A percentile compares a stretch with the other conserved stretches of the same genome.
Conservation (phyloP, 2,329 filamentous ascomycete genomes). For the Fusarium tanahbumbuense region DNA sequence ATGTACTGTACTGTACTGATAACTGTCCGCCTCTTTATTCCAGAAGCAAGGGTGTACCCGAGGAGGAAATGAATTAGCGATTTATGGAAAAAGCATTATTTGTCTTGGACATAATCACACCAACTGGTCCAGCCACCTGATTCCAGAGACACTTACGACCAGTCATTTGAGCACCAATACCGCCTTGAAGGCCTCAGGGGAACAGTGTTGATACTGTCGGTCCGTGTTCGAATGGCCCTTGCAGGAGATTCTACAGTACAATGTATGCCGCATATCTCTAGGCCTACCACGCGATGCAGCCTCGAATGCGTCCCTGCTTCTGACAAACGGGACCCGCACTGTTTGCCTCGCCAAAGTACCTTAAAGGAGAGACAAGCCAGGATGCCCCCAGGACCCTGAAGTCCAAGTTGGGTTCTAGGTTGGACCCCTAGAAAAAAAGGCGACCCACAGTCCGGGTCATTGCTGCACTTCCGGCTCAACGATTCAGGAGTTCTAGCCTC, state of each 20-base stretch:
- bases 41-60: not conserved
- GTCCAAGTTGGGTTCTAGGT: constrained; percentile 3
- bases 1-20: constrained; percentile 17
- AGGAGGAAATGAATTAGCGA: not conserved
- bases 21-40: constrained; percentile 16
- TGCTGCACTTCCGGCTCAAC: constrained; percentile 4
- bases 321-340: constrained; percentile 32
- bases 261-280: constrained; percentile 1
- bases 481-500: constrained; percentile 37
- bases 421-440: constrained; percentile 32
- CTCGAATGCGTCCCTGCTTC: constrained; percentile 24
- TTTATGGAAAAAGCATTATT: not conserved
- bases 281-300: constrained; percentile 19
- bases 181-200: constrained; percentile 32
- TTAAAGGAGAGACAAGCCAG: constrained; percentile 13
- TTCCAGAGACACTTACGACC: not conserved
- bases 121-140: constrained; percentile 1
- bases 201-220: constrained; percentile 18
- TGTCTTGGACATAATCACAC: constrained; percentile 1
- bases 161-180: constrained; percentile 26
- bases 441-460: constrained; percentile 14
- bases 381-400: constrained; percentile 14
- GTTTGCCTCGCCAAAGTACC: constrained; percentile 39
- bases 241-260: constrained; percentile 3
- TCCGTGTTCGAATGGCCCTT: constrained; percentile 15